Conservation (phyloP, 108 stramenopile genomes). For the Nitzschia sp. region DNA sequence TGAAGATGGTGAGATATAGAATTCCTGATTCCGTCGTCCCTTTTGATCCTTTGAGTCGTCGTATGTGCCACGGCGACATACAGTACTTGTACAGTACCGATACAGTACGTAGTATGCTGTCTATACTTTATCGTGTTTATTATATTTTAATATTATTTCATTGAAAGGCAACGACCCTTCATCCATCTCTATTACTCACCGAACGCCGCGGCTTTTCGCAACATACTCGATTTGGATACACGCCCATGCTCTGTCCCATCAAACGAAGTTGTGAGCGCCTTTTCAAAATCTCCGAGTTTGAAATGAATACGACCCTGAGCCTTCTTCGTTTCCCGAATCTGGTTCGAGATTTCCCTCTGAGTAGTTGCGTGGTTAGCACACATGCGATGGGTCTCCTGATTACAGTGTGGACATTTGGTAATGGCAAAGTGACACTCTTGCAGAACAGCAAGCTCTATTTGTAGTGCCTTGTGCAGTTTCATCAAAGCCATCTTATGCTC, state of each 20-base stretch:
- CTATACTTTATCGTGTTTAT: no score
- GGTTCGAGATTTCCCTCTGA: conserved; percentile 14
- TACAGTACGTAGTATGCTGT: no score
- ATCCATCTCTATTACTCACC: no score
- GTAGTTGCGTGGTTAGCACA: conserved; percentile 25
- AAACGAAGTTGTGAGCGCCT: conserved; percentile 31
- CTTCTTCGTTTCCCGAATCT: conserved; percentile 40
- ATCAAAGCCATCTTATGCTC: conserved; percentile 27
- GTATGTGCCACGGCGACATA: no score
- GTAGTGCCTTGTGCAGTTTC: conserved; percentile 34
- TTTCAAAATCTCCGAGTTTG: conserved; percentile 43
- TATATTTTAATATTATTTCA: no score
- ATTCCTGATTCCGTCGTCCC: no score
- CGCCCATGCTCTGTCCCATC: conserved; percentile 3
- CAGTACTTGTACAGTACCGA: no score
- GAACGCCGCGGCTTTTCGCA: no score
- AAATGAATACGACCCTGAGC: conserved; percentile 34
- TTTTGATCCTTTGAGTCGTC: no score
- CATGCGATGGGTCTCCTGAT: conserved; percentile 22
- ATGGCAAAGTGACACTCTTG: conserved; percentile 18
- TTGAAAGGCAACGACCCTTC: no score
- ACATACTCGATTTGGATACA: no score
- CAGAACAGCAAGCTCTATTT: conserved; percentile 31
- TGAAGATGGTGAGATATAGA: no score
- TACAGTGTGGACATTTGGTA: conserved; percentile 15